Percentiles rank a stretch among this genome's conserved stretches.
phyloP scores from a whole-genome alignment of 2,329 filamentous ascomycete genomes.

The Dichotomopilus funicola region DNA sequence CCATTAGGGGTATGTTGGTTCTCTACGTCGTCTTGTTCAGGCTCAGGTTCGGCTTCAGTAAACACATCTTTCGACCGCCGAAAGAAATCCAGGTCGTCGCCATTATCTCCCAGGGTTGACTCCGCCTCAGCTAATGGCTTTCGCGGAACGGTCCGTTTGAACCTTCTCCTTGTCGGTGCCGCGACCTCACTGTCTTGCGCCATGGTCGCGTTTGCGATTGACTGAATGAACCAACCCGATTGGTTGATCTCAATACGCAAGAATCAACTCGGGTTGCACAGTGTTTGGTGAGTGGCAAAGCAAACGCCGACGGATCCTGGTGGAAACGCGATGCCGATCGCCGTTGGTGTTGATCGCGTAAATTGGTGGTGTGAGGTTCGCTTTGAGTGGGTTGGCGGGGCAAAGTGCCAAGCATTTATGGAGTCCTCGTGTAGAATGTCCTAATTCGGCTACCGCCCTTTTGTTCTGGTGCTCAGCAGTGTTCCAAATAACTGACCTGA shows the following conservation, averaged over 20 bases:
- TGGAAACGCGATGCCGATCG: no score
- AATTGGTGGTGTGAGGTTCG: neutral
- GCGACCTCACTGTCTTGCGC: neutral
- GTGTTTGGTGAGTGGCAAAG: no score
- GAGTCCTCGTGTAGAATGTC: no score
- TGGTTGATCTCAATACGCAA: no score
- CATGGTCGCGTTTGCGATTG: constrained; percentile 4
- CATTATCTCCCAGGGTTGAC: constrained; percentile 19
- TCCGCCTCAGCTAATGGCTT: constrained; percentile 4
- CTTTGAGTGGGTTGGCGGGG: neutral
- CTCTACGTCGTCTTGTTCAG: constrained; percentile 17
- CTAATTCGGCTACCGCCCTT: no score
- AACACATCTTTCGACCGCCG: constrained; percentile 45
- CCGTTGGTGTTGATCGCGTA: neutral
- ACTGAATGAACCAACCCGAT: neutral
- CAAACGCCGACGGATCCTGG: no score
- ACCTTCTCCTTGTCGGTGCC: constrained; percentile 21
- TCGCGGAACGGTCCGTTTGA: constrained; percentile 24
- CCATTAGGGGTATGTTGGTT: constrained; percentile 13
- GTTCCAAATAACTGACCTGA: no score
- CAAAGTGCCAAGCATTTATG: neutral
- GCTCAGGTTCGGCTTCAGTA: constrained; percentile 29
- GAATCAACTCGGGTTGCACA: no score
- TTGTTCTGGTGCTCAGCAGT: no score
- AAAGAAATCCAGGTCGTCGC: constrained; percentile 42